These are phyloP conservation scores for Ammopiptanthus mongolicus DNA, from an alignment of 306 rosid genomes.

Conservation along the genomic window DNA sequence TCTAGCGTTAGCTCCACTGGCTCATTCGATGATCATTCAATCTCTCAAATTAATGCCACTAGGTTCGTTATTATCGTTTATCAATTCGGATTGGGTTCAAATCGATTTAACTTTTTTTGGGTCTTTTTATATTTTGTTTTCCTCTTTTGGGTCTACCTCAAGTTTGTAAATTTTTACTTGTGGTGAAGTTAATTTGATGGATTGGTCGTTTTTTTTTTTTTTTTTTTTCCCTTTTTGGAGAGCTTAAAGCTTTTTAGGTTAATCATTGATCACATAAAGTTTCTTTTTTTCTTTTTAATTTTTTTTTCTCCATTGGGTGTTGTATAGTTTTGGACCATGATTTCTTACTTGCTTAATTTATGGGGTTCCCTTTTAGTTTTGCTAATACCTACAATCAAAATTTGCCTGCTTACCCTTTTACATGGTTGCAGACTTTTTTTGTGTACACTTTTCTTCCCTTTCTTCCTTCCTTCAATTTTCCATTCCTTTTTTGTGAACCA, in stretches of 20 bases:
- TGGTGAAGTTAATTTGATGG: neutral
- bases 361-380: conserved; percentile 11
- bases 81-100: no score
- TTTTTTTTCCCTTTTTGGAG: neutral
- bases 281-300: conserved; percentile 9
- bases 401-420: neutral
- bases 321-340: neutral
- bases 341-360: conserved; percentile 14
- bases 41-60: conserved; percentile 29
- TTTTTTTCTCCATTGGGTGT: neutral
- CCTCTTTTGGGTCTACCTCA: neutral
- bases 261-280: conserved; percentile 28
- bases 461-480: neutral
- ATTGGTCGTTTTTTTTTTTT: neutral
- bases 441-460: neutral
- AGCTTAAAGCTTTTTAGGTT: neutral
- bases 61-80: conserved; percentile 44
- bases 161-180: neutral
- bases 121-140: neutral
- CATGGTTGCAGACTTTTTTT: conserved; percentile 3
- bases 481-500: neutral
- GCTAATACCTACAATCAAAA: conserved; percentile 3
- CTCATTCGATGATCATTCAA: conserved; percentile 60
- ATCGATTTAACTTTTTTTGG: neutral
- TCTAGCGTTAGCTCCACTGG: conserved; percentile 74